Evolutionary conservation across 2,329 filamentous ascomycete species (phyloP), one percentile per base, ranked within the genome.

Genomic region (Aurifilum marmelostoma): DNA sequence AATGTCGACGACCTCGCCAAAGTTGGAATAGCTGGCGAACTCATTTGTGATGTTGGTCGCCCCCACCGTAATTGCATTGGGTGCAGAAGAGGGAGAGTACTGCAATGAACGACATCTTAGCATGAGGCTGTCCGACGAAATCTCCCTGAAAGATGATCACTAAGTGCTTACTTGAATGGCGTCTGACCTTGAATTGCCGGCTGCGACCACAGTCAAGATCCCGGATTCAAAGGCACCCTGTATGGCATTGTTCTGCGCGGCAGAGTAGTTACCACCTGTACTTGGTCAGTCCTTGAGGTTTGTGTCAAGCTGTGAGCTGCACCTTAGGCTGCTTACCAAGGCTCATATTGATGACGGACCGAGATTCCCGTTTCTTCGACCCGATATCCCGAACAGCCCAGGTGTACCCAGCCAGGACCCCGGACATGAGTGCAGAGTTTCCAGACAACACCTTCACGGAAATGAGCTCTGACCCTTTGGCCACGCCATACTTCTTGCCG

Each of bases 11-110:
- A 75, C 69, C 3, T 72, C 52, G 21, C 84, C 84, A 47, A 76
- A 85, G 78, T 86, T 86, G 67, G 81, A 83, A 74, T 80, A 84
- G 0, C 70, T 72, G 3, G 81, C 78, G 2, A 76, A 74, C 12
- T 64, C 65, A 73, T 82, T 79, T 9, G 74, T 70, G n/a, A 54
- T 32, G 41, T 76, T 75, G 39, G 77, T 78, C 27, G 80, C 79
- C 8, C 77, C 83, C 5, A 85, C 80, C 1, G 81, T 83, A 56
- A 85, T 77, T 34, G 81, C 43, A 47, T 47, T 47, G 21, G 43
- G 43, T n/a, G 43, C 43, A 47, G 43, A 47, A 47, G 43, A 79
- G 0, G 80, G 80, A 1, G 79, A 80, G 71, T 71, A 75, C 41
- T 47, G 27, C 3, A 11, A 39, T 32, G 16, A 2, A 18, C 34